Evolutionary conservation across 352 stramenopile species (phyloP).

Genomic region (Albugo laibachii): DNA sequence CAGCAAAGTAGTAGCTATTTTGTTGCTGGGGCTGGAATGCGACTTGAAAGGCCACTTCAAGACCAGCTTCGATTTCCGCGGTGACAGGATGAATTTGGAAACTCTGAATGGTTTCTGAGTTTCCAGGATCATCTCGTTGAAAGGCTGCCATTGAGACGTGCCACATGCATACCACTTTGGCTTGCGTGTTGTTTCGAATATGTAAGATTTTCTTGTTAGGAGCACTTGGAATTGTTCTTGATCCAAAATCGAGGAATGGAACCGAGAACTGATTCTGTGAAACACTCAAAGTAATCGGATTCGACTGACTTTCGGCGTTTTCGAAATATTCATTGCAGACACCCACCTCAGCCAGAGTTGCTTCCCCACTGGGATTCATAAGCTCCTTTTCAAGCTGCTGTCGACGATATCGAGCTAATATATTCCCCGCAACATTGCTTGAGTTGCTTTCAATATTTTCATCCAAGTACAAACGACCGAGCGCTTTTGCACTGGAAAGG

Average conservation of each 20-base stretch:
- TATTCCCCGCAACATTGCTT: background rate
- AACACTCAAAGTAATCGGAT: slow-evolving; percentile 21
- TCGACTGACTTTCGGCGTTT: slow-evolving; percentile 28
- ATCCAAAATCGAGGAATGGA: slow-evolving; percentile 55
- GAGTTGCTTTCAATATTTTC: background rate
- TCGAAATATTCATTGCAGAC: slow-evolving; percentile 76
- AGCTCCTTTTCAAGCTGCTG: slow-evolving; percentile 7
- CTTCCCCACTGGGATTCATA: slow-evolving; percentile 71
- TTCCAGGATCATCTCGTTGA: background rate
- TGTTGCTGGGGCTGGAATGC: slow-evolving; percentile 44
- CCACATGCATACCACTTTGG: slow-evolving; percentile 70
- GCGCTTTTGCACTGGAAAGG: slow-evolving; percentile 17
- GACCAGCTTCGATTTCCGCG: slow-evolving; percentile 62
- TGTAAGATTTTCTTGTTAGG: slow-evolving; percentile 46
- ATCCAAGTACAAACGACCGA: slow-evolving; percentile 8
- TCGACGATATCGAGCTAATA: background rate
- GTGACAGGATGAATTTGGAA: slow-evolving; percentile 62
- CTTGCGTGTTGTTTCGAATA: slow-evolving; percentile 74
- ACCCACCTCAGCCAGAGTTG: slow-evolving; percentile 42
- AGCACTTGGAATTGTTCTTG: slow-evolving; percentile 27
- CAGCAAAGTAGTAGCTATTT: slow-evolving; percentile 81
- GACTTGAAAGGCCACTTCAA: slow-evolving; percentile 59
- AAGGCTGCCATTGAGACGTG: slow-evolving; percentile 20
- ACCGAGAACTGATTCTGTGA: background rate
- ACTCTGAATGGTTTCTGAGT: background rate